phyloP scores from a whole-genome alignment of 176 grass and related monocot species.

The Carex pumila region DNA sequence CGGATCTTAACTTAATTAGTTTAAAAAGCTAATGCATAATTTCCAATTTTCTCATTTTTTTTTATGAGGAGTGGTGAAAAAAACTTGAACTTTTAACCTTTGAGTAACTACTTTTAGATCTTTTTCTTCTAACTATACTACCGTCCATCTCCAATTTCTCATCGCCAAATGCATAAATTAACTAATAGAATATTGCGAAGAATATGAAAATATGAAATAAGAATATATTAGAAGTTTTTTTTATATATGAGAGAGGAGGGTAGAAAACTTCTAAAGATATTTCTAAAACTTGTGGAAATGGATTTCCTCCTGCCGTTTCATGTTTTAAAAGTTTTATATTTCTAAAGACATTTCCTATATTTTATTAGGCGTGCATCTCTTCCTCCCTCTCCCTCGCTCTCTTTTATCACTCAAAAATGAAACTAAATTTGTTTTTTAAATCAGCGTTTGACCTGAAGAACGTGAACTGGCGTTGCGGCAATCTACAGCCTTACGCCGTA shows the following conservation, averaged over 20 bases:
- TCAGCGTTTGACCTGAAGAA: conserved; percentile 60
- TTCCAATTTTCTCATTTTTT: background rate
- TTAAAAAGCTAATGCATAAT: no score
- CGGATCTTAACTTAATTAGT: no score
- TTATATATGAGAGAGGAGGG: no score
- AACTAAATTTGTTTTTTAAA: conserved; percentile 36
- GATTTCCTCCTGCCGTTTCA: no score
- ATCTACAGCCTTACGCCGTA: conserved; percentile 43
- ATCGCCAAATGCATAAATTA: background rate
- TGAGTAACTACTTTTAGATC: no score
- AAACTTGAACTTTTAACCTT: no score
- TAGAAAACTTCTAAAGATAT: no score
- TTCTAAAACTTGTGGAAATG: no score
- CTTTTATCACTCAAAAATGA: background rate
- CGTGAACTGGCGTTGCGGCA: conserved; percentile 60
- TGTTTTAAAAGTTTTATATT: no score
- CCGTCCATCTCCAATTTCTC: no score
- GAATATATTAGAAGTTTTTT: background rate
- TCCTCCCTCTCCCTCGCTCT: background rate
- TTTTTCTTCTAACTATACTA: no score
- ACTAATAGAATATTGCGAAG: background rate
- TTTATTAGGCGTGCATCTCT: background rate
- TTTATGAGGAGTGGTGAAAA: no score
- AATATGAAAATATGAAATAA: background rate
- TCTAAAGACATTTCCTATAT: background rate